Percentiles rank a stretch among this genome's conserved stretches.
Evolutionary conservation across 495 filamentous ascomycete genomes (phyloP).

Genomic region (Aspergillus asperescens): DNA sequence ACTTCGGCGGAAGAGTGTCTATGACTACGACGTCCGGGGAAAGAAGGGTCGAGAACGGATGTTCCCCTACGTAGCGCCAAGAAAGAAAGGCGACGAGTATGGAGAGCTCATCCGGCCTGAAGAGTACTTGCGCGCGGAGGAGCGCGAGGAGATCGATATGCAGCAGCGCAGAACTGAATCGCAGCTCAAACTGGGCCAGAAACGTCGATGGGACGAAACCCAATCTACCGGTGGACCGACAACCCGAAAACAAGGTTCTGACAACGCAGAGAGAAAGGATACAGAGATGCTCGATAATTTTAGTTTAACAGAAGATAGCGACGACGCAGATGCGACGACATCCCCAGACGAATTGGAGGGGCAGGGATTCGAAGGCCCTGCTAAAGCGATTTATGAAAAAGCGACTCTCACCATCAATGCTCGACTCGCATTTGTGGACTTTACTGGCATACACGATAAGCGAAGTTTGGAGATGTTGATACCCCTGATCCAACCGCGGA

Average conservation of each 20-base stretch:
- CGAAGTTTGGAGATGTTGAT: slow-evolving; percentile 90
- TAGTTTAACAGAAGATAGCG: slow-evolving; percentile 36
- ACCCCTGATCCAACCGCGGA: slow-evolving; percentile 87
- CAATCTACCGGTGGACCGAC: slow-evolving; percentile 31
- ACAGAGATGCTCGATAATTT: slow-evolving; percentile 37
- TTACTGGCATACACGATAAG: slow-evolving; percentile 86
- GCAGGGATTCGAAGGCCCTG: slow-evolving; percentile 57
- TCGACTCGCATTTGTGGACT: slow-evolving; percentile 82
- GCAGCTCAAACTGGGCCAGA: slow-evolving; percentile 75
- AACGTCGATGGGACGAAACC: slow-evolving; percentile 85
- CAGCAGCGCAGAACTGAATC: slow-evolving; percentile 46
- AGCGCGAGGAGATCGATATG: slow-evolving; percentile 74
- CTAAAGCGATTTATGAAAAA: slow-evolving; percentile 60
- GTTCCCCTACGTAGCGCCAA: slow-evolving; percentile 79
- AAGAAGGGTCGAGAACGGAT: slow-evolving; percentile 91
- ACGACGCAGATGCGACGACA: slow-evolving; percentile 43
- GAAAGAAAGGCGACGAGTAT: slow-evolving; percentile 81
- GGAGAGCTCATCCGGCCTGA: slow-evolving; percentile 90
- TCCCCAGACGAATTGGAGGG: slow-evolving; percentile 46
- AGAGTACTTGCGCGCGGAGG: slow-evolving; percentile 90
- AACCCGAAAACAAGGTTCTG: slow-evolving; percentile 41
- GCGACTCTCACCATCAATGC: slow-evolving; percentile 61
- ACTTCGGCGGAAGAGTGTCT: slow-evolving; percentile 76
- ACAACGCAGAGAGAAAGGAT: slow-evolving; percentile 43
- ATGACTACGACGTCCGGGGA: slow-evolving; percentile 88